Conservation (phyloP, 2,329 filamentous ascomycete genomes). For the Claviceps humidiphila region DNA sequence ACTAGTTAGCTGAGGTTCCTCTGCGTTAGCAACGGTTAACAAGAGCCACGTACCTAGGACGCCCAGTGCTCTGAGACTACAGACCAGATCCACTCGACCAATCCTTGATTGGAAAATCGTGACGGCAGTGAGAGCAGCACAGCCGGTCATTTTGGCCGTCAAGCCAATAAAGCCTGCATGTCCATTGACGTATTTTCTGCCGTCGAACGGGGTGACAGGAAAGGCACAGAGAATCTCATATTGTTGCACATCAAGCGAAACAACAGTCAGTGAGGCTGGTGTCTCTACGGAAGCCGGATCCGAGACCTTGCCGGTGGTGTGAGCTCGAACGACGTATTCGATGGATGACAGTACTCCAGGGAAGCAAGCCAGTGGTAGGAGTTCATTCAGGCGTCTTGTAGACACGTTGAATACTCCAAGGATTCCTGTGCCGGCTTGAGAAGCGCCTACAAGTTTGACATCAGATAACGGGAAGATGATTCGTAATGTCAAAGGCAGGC, state of each 20-base stretch:
- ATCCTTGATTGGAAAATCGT: conserved; percentile 40
- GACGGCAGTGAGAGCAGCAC: conserved; percentile 59
- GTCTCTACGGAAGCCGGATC: conserved; percentile 31
- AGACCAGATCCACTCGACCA: conserved; percentile 50
- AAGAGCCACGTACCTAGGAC: conserved; percentile 41
- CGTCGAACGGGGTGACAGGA: conserved; percentile 45
- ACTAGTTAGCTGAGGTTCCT: background rate
- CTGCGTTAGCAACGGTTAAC: background rate
- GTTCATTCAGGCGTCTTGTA: conserved; percentile 45
- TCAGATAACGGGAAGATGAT: background rate
- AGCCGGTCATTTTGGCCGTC: conserved; percentile 78
- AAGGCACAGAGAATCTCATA: conserved; percentile 76
- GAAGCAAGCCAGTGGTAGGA: conserved; percentile 60
- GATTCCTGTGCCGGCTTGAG: conserved; percentile 58
- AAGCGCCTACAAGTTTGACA: conserved; percentile 22
- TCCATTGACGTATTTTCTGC: conserved; percentile 22
- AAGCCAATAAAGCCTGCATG: conserved; percentile 62
- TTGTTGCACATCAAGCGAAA: conserved; percentile 49
- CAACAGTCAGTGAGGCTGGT: conserved; percentile 39
- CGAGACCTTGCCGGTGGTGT: conserved; percentile 52
- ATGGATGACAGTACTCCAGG: conserved; percentile 47
- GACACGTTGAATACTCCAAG: conserved; percentile 78
- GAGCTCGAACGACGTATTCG: conserved; percentile 60
- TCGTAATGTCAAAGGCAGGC: background rate
- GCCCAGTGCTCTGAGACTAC: conserved; percentile 69